Percentiles rank a stretch among this genome's conserved stretches.
These are phyloP conservation scores for Panellus pusillus DNA, from an alignment of 768 basidiomycete species.

Conservation along the genomic window DNA sequence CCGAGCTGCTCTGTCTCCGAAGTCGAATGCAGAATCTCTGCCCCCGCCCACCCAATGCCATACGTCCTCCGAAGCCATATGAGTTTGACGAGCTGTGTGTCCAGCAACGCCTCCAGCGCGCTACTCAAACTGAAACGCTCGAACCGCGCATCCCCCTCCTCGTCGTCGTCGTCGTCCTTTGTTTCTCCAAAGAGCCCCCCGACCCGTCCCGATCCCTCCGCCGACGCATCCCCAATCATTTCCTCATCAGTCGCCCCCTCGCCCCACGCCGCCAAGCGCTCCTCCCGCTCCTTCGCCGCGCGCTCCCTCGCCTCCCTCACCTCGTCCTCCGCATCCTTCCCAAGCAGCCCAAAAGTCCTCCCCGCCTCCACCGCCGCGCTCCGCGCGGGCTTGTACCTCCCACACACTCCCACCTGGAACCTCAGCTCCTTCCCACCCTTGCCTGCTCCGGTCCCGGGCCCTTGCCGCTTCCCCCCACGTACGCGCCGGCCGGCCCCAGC, in stretches of 20 bases:
- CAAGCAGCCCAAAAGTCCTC: slow-evolving; percentile 49
- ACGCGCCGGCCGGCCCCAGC: slow-evolving; percentile 42
- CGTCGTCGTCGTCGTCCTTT: slow-evolving; percentile 30
- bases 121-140: slow-evolving; percentile 64
- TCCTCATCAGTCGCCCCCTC: slow-evolving; percentile 16
- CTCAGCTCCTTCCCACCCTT: slow-evolving; percentile 36
- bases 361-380: slow-evolving; percentile 46
- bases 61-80: slow-evolving; percentile 53
- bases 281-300: slow-evolving; percentile 33
- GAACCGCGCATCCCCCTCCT: slow-evolving; percentile 43
- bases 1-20: slow-evolving; percentile 45
- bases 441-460: neutral
- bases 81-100: slow-evolving; percentile 54
- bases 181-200: neutral
- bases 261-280: slow-evolving; percentile 28
- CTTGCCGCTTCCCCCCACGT: slow-evolving; percentile 16
- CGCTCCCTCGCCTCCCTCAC: slow-evolving; percentile 28
- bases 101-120: slow-evolving; percentile 61
- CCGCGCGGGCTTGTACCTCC: slow-evolving; percentile 56
- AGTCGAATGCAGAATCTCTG: slow-evolving; percentile 52
- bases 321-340: slow-evolving; percentile 44
- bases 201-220: no score
- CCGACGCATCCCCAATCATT: slow-evolving; percentile 6
- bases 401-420: slow-evolving; percentile 65
- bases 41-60: slow-evolving; percentile 67